Evolutionary conservation across 352 stramenopile genomes (phyloP), one percentile per base, ranked within the genome.

Genomic region (Globisporangium recalcitrans): DNA sequence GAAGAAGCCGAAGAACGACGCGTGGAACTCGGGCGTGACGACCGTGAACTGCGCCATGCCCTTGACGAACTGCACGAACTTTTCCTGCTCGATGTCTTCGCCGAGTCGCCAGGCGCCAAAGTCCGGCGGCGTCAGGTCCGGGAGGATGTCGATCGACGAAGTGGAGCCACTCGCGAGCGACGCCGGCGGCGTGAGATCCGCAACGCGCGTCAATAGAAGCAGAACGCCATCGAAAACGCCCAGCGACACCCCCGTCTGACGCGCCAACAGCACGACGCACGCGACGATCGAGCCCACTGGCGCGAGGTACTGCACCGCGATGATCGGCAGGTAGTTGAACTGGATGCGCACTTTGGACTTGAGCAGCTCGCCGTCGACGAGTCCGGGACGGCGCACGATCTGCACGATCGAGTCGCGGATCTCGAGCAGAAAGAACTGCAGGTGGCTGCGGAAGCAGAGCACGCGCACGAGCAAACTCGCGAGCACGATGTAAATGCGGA

Each of bases 261-360:
- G 74, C 51, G 75, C 71, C 7, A 89, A 65, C 31, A 91, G 64
- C 53, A 87, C 63, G n/a, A 67, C 68, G 1, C 69, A 69, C 6
- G 77, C 71, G 16, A 89, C 11, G 27, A 87, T 63, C 0, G 71
- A 65, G 40, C 68, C 72, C 13, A 79, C 63, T 0, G 84, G 84
- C 14, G 84, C 77, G n/a, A 93, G 64, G 67, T 89, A 93, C 68
- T 93, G 84, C 38, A 93, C 66, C 5, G 81, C 78, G 57, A 93
- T 83, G 61, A 93, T 83, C 19, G 84, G 84, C 11, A 85, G 64
- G 62, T 91, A 93, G 71, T 89, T 89, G 70, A 93, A 91, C 69
- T 90, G 84, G 47, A 93, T 70, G 52, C 82, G 77, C 24, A 90
- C 77, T 52, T 89, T 88, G 60, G 67, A 83, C 65, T 90, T 71